Conservation (phyloP, 1,284 basidiomycete species). For the Ceratorhiza oryzae-sativae region DNA sequence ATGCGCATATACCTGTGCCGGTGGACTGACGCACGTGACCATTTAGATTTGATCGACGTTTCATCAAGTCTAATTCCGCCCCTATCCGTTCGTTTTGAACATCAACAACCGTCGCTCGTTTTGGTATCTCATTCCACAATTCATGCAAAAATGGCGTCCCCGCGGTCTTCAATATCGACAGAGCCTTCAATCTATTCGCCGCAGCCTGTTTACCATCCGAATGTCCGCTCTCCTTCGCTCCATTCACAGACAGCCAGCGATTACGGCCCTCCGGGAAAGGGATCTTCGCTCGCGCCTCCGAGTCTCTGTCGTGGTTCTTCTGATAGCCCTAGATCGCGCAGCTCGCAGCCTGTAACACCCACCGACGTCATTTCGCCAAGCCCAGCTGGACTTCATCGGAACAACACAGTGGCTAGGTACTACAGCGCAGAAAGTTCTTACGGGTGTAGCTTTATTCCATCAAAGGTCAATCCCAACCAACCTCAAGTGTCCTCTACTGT, state of each 20-base stretch:
- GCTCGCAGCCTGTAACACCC: slow-evolving; percentile 5
- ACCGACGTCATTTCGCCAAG: neutral
- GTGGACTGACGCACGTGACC: neutral
- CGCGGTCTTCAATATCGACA: slow-evolving; percentile 12
- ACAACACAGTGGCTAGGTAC: neutral
- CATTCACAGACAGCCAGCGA: slow-evolving; percentile 21
- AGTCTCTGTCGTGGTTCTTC: slow-evolving; percentile 10
- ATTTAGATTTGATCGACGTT: slow-evolving; percentile 2
- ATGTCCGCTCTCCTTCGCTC: slow-evolving; percentile 21
- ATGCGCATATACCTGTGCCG: neutral
- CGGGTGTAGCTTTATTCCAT: neutral
- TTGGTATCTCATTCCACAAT: neutral
- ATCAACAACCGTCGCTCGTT: neutral
- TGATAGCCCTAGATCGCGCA: neutral
- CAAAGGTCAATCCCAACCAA: neutral
- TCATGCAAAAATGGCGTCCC: slow-evolving; percentile 12
- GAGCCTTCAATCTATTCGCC: slow-evolving; percentile 33
- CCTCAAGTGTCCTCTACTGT: neutral
- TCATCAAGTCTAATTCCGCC: neutral
- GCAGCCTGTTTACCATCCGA: slow-evolving; percentile 36
- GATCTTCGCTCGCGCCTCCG: neutral
- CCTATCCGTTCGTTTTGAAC: slow-evolving; percentile 21
- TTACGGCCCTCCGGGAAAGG: slow-evolving; percentile 13
- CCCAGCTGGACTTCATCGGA: neutral
- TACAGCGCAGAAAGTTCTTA: slow-evolving; percentile 5